phyloP scores from a whole-genome alignment of 225 moss, liverwort and hornwort genomes.

The Climacium dendroides region DNA sequence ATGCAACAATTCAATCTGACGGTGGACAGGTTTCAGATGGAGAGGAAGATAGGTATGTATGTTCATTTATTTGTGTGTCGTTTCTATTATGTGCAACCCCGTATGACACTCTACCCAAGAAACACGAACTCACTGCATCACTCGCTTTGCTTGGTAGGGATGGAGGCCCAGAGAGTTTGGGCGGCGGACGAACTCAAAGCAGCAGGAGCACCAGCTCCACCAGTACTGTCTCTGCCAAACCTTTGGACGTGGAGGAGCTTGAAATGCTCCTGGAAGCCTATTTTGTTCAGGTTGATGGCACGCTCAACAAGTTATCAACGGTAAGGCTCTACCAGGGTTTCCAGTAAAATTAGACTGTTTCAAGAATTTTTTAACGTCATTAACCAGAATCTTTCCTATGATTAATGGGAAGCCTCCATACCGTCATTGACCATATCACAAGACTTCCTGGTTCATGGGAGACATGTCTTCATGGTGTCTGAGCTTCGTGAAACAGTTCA shows the following conservation, averaged over 20 bases:
- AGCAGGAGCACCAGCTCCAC: conserved; percentile 50
- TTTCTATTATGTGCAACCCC: background rate
- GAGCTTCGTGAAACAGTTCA: background rate
- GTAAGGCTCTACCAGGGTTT: conserved; percentile 10
- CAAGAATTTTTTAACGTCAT: background rate
- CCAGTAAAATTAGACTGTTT: background rate
- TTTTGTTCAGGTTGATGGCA: conserved; percentile 96
- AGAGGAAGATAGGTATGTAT: conserved; percentile 41
- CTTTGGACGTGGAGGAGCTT: conserved; percentile 89
- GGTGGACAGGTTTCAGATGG: conserved; percentile 35
- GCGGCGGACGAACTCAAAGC: conserved; percentile 22
- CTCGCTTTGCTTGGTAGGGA: conserved; percentile 26
- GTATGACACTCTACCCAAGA: background rate
- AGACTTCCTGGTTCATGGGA: background rate
- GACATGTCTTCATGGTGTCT: background rate
- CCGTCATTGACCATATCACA: background rate
- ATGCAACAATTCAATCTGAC: conserved; percentile 23
- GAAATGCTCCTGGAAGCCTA: conserved; percentile 99
- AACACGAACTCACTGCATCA: background rate
- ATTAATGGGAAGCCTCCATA: background rate
- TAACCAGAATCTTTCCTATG: background rate
- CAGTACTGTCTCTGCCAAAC: conserved; percentile 58
- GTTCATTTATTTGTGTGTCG: background rate
- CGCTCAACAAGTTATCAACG: conserved; percentile 94
- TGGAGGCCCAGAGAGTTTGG: conserved; percentile 24